Conservation (phyloP, 176 grass and related monocot species). For the Triticum aestivum region IWGSC_CS_RefSeq_v2.1 NC_057802.1:83971314-83971813, state of each 20-base stretch:
- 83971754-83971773: neutral
- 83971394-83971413: slow-evolving; percentile 37
- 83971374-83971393: slow-evolving; percentile 40
- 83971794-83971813: neutral
- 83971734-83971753: neutral
- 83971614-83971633: neutral
- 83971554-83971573: neutral
- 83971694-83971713: neutral
- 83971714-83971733: neutral
- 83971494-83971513: slow-evolving; percentile 32
- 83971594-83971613: neutral
- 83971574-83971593: neutral
- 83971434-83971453: neutral
- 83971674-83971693: neutral
- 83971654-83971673: neutral
- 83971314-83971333: slow-evolving; percentile 67
- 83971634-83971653: neutral
- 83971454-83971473: slow-evolving; percentile 50
- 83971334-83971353: slow-evolving; percentile 77
- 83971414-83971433: neutral
- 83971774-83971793: neutral
- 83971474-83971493: slow-evolving; percentile 41
- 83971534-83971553: neutral
- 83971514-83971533: neutral
- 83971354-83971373: slow-evolving; percentile 61